A percentile compares a stretch with the other conserved stretches of the same genome.
Conservation (phyloP, 805 yeast genomes). For the Barnettozyma sp. region DNA sequence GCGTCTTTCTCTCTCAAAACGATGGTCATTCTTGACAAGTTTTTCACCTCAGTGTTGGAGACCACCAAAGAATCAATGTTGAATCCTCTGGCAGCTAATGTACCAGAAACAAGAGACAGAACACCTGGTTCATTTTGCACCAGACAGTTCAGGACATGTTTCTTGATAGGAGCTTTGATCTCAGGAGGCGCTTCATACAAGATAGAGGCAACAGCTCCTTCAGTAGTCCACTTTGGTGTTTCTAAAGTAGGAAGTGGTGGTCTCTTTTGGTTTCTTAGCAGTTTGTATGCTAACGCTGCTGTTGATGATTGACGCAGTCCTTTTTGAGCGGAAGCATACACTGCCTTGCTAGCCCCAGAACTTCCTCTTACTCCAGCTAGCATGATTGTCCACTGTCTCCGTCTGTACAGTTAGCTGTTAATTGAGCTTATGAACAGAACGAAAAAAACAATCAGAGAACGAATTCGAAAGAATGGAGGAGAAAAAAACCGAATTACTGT, state of each 20-base stretch:
- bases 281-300: slow-evolving; percentile 91
- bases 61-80: slow-evolving; percentile 96
- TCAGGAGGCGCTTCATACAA: slow-evolving; percentile 79
- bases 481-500: no score
- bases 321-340: slow-evolving; percentile 8
- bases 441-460: no score
- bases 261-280: slow-evolving; percentile 71
- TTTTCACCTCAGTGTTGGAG: slow-evolving; percentile 92
- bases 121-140: slow-evolving; percentile 99
- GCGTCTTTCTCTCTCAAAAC: slow-evolving; percentile 93
- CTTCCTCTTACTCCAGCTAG: slow-evolving; percentile 5
- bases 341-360: slow-evolving; percentile 3
- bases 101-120: slow-evolving; percentile 84
- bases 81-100: slow-evolving; percentile 96
- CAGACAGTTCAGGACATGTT: slow-evolving; percentile 91
- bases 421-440: no score
- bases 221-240: slow-evolving; percentile 93
- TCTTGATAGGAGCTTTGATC: slow-evolving; percentile 53
- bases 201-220: slow-evolving; percentile 92
- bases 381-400: no score
- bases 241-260: slow-evolving; percentile 92
- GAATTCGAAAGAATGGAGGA: no score
- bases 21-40: slow-evolving; percentile 93
- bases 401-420: no score
- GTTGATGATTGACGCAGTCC: slow-evolving; percentile 55